Conservation (phyloP, 257 asterid species). For the Cynanchum wilfordii region DNA sequence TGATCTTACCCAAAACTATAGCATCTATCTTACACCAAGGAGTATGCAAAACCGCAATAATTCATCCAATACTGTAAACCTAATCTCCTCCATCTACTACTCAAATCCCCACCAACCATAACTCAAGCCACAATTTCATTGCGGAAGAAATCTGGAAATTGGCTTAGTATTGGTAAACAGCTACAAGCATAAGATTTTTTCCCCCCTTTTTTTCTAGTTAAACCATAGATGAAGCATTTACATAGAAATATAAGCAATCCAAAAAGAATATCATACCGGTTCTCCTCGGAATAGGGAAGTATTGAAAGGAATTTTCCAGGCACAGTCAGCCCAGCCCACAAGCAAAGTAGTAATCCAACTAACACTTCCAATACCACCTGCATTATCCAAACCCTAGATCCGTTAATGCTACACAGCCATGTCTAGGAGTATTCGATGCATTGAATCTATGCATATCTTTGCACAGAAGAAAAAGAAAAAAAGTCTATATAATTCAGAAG, state of each 20-base stretch:
- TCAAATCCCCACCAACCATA: background rate
- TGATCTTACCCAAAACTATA: background rate
- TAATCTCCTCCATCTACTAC: background rate
- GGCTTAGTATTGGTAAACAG: background rate
- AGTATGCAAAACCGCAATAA: background rate
- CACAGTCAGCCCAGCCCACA: conserved; percentile 82
- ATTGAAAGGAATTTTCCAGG: conserved; percentile 88
- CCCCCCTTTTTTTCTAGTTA: background rate
- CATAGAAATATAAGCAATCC: background rate
- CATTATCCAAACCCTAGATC: conserved; percentile 25
- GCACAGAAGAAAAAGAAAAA: background rate
- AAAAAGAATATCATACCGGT: conserved; percentile 43
- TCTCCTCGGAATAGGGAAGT: conserved; percentile 87
- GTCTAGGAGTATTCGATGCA: background rate
- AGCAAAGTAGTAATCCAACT: conserved; percentile 52
- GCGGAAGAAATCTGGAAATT: background rate
- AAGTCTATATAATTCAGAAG: background rate
- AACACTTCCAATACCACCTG: conserved; percentile 84
- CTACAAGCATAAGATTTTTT: background rate
- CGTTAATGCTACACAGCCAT: conserved; percentile 4
- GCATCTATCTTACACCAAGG: background rate
- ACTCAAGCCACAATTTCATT: background rate
- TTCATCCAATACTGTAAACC: background rate
- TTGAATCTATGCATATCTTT: background rate
- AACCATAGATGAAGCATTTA: background rate